phyloP scores from a whole-genome alignment of 495 filamentous ascomycete species.

The Penicillium tannophilum region DNA sequence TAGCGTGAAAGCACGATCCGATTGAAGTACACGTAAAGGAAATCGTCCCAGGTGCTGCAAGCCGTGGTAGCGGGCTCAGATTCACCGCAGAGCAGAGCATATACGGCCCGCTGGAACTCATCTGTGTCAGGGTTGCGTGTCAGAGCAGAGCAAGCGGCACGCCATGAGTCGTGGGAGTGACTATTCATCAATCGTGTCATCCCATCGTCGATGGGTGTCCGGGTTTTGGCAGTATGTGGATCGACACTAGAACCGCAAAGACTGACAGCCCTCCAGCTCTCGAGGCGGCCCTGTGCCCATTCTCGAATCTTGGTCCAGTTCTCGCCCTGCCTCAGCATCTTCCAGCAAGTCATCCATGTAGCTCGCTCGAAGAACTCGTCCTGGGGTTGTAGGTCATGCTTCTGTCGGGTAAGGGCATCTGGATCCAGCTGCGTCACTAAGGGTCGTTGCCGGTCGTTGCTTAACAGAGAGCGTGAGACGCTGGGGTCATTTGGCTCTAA shows the following conservation, averaged over 20 bases:
- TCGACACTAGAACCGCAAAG: slow-evolving; percentile 48
- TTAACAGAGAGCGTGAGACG: slow-evolving; percentile 57
- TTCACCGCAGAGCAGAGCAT: slow-evolving; percentile 84
- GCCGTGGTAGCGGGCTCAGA: slow-evolving; percentile 72
- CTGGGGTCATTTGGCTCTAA: slow-evolving; percentile 61
- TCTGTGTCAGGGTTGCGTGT: slow-evolving; percentile 66
- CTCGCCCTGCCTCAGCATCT: slow-evolving; percentile 80
- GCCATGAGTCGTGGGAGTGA: slow-evolving; percentile 64
- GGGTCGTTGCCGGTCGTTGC: slow-evolving; percentile 58
- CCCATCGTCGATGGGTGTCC: slow-evolving; percentile 43
- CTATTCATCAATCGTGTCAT: slow-evolving; percentile 52
- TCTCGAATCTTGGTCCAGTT: slow-evolving; percentile 71
- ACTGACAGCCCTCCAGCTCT: slow-evolving; percentile 78
- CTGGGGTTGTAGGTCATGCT: slow-evolving; percentile 67
- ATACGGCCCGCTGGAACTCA: slow-evolving; percentile 85
- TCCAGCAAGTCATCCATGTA: slow-evolving; percentile 86
- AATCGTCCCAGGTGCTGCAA: slow-evolving; percentile 83
- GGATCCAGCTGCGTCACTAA: slow-evolving; percentile 92
- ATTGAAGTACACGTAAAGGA: slow-evolving; percentile 89
- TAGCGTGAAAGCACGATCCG: slow-evolving; percentile 64
- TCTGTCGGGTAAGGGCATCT: slow-evolving; percentile 81
- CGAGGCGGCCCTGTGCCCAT: slow-evolving; percentile 76
- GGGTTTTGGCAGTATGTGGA: slow-evolving; percentile 24
- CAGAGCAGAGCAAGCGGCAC: slow-evolving; percentile 76
- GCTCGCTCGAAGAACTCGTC: slow-evolving; percentile 85